Conservation (phyloP, 1,284 basidiomycete genomes). For the Austropuccinia psidii region DNA sequence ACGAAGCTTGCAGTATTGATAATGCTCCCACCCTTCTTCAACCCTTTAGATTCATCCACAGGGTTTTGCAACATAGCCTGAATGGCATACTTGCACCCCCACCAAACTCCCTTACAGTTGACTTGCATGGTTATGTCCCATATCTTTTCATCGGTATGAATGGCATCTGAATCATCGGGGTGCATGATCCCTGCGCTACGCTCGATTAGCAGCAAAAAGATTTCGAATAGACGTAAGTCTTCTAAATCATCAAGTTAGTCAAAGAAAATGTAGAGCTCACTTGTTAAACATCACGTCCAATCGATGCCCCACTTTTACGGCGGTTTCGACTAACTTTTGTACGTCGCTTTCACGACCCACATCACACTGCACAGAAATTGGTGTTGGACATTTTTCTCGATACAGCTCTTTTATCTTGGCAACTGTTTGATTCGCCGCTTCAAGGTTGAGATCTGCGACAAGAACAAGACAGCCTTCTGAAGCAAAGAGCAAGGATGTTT, state of each 20-base stretch:
- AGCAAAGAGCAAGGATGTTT: slow-evolving; percentile 84
- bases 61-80: slow-evolving; percentile 88
- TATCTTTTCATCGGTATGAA: slow-evolving; percentile 89
- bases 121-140: slow-evolving; percentile 61
- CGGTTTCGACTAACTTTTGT: slow-evolving; percentile 67
- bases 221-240: neutral
- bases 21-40: slow-evolving; percentile 78
- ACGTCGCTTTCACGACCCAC: slow-evolving; percentile 80
- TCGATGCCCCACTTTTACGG: slow-evolving; percentile 74
- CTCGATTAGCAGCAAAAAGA: slow-evolving; percentile 11
- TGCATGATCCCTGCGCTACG: slow-evolving; percentile 74
- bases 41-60: slow-evolving; percentile 66
- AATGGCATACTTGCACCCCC: slow-evolving; percentile 94
- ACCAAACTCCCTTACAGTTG: slow-evolving; percentile 98
- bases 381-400: slow-evolving; percentile 57
- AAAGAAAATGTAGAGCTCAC: neutral
- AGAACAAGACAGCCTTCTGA: slow-evolving; percentile 80
- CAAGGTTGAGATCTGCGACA: slow-evolving; percentile 72
- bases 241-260: too few species aligned
- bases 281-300: slow-evolving; percentile 68
- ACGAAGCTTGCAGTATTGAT: slow-evolving; percentile 98
- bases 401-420: slow-evolving; percentile 60
- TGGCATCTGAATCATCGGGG: slow-evolving; percentile 79
- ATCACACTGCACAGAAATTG: slow-evolving; percentile 68
- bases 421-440: slow-evolving; percentile 64